Evolutionary conservation across 345 rosid species (phyloP), one percentile per base, ranked within the genome.

Genomic region (Mercurialis annua): DNA sequence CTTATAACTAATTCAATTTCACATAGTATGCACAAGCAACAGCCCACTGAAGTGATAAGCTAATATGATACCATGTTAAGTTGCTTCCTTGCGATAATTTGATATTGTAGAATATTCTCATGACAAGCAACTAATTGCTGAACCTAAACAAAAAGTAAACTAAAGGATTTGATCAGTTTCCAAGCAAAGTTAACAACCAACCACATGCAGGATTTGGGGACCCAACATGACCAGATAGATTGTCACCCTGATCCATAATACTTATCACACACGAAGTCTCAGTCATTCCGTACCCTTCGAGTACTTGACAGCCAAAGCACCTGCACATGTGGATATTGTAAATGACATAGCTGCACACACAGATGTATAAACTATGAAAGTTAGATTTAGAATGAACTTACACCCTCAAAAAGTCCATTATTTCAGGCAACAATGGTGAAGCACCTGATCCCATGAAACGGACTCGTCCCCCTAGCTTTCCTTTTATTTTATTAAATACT

Each of bases 241-340:
- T 78, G 76, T 92, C 97, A 21, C 90, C 90, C 65, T 73, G 81
- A 64, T 90, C 90, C 78, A 78, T 79, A 67, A 77, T 30, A 75
- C 85, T 84, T 76, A 87, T 84, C 66, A 90, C 34, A 74, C 89
- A 81, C 58, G 96, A 84, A 47, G 97, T 88, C 82, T 92, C 97
- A 17, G 97, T 92, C 98, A 92, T 84, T 75, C 97, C 97, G 71
- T 90, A 92, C 47, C 93, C 98, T 80, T 92, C 97, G 67, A 80
- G 59, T 65, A 92, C 85, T 67, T 76, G 69, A 76, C 98, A 87
- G 40, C 95, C 97, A 84, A 92, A 92, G 82, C 98, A 92, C 79
- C 98, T 92, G 84, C 62, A 30, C 64, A 54, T 62, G 40, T 16
- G 31, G 30, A 27, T 71, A 43, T 31, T 10, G 8, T 12, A 30